Base-by-base conservation (phyloP, 306 rosid genomes). In the Abrus precatorius region DNA sequence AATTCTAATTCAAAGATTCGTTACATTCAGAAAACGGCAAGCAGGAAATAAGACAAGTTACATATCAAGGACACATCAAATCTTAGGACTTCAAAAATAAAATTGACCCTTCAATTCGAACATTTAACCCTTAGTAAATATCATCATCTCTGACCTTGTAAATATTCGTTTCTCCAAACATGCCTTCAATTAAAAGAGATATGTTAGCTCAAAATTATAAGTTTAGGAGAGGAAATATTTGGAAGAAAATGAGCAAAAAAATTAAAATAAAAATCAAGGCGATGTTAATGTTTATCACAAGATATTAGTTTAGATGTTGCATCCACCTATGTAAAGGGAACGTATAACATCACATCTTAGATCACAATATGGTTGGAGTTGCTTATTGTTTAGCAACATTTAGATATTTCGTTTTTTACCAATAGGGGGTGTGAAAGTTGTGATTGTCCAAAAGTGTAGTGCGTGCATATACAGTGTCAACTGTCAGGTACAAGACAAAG, bases 361-460 rank as follows among this genome's bases (percentile, higher is more conserved):
- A 65, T 59, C 76, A 78, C 47, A 84, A 74, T 8, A 40, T 66
- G 68, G 77, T 66, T 73, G 77, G 52, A 73, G 44, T 78, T 84
- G 84, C 54, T 84, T 73, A 84, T 66, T 73, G 66, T 5, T 66
- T 78, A 66, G 80, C 38, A 84, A 67, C 3, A 29, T 82, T 9
- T 82, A 60, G 84, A 82, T 49, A 65, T 56, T 83, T 72, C 81
- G 12, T 73, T 49, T 48, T 85, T 82, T 74, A 20, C 84, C 84
- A 69, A 61, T 44, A 67, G 3, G 57, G 57, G 84, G 47, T 52
- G 30, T 47, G 56, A 53, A 68, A 82, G 80, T 78, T 52, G 67
- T 68, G 34, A 69, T 61, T 53, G 62, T 49, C 65, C 68, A 33
- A 63, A 75, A 75, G 57, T 43, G 81, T 40, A 45, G 86, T 69